Conservation (phyloP, 805 yeast species). For the Yamadazyma ubonensis region DNA sequence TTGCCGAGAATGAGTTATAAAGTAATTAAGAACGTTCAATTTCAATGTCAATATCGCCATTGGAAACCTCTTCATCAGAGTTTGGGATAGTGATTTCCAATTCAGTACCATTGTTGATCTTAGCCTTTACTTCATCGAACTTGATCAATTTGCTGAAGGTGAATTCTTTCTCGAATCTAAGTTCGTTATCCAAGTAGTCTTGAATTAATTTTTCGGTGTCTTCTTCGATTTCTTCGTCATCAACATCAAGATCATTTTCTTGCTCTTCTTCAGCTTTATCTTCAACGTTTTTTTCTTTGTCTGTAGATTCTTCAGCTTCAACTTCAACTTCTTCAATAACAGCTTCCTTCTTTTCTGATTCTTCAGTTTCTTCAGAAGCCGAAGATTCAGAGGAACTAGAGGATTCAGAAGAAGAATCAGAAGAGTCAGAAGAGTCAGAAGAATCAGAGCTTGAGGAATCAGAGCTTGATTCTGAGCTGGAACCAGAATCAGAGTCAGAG, state of each 20-base stretch:
- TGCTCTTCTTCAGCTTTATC: slow-evolving; percentile 10
- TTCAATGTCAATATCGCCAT: slow-evolving; percentile 22
- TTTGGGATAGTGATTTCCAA: slow-evolving; percentile 43
- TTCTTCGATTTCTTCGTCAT: slow-evolving; percentile 41
- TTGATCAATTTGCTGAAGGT: slow-evolving; percentile 40
- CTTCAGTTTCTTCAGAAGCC: slow-evolving; percentile 13
- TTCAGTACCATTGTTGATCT: slow-evolving; percentile 38
- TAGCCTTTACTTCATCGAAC: slow-evolving; percentile 37
- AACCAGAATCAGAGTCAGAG: slow-evolving; percentile 15
- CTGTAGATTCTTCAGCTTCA: slow-evolving; percentile 4
- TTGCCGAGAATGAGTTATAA: no score
- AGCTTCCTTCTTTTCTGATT: slow-evolving; percentile 13
- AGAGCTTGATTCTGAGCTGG: slow-evolving; percentile 12
- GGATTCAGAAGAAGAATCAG: slow-evolving; percentile 4
- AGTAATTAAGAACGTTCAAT: slow-evolving; percentile 23
- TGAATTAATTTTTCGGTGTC: slow-evolving; percentile 38
- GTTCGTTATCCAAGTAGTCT: slow-evolving; percentile 37
- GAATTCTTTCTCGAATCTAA: slow-evolving; percentile 43
- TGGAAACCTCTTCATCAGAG: slow-evolving; percentile 23
- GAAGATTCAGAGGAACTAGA: slow-evolving; percentile 15
- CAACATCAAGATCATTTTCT: slow-evolving; percentile 16
- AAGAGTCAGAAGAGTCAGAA: slow-evolving; percentile 10
- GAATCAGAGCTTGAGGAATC: slow-evolving; percentile 8
- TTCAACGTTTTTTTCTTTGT: slow-evolving; percentile 15
- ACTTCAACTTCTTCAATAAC: slow-evolving; percentile 8